A percentile compares a stretch with the other conserved stretches of the same genome.
Conservation (phyloP, 208 protist species). For the Zelonia costaricensis region DNA sequence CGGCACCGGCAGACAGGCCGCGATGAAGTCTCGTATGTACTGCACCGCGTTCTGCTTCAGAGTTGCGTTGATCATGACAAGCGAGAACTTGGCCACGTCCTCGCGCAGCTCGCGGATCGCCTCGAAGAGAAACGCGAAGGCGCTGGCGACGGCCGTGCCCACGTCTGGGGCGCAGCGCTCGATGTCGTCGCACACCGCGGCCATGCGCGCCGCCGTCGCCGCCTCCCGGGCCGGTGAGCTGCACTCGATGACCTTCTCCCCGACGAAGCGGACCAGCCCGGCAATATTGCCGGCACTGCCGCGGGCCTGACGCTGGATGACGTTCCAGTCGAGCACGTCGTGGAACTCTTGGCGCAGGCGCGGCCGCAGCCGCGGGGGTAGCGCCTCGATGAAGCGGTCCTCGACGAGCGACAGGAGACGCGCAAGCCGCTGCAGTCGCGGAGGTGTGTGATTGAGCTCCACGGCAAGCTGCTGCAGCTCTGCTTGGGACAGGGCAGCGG, state of each 20-base stretch:
- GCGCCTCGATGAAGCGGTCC: constrained; percentile 58
- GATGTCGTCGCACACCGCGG: constrained; percentile 42
- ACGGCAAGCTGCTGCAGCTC: constrained; percentile 45
- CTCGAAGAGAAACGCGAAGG: constrained; percentile 70
- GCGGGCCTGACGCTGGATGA: constrained; percentile 41
- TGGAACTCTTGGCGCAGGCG: constrained; percentile 70
- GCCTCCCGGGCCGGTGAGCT: constrained; percentile 63
- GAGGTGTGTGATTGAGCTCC: constrained; percentile 57
- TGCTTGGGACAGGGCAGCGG: constrained; percentile 41
- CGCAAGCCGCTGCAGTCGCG: constrained; percentile 48
- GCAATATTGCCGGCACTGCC: constrained; percentile 52
- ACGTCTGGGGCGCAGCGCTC: constrained; percentile 52
- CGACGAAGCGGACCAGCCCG: constrained; percentile 62
- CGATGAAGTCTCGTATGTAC: constrained; percentile 76
- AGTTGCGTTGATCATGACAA: constrained; percentile 54
- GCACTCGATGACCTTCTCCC: constrained; percentile 61
- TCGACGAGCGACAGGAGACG: constrained; percentile 51
- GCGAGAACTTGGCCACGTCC: constrained; percentile 70
- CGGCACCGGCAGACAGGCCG: constrained; percentile 52
- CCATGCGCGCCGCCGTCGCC: constrained; percentile 30
- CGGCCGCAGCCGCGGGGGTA: constrained; percentile 63
- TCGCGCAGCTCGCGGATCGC: constrained; percentile 56
- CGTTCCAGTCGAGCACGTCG: constrained; percentile 76
- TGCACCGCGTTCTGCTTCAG: constrained; percentile 63
- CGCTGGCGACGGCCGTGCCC: constrained; percentile 60